Conservation (phyloP, 345 rosid species). For the Erucastrum elatum region DNA sequence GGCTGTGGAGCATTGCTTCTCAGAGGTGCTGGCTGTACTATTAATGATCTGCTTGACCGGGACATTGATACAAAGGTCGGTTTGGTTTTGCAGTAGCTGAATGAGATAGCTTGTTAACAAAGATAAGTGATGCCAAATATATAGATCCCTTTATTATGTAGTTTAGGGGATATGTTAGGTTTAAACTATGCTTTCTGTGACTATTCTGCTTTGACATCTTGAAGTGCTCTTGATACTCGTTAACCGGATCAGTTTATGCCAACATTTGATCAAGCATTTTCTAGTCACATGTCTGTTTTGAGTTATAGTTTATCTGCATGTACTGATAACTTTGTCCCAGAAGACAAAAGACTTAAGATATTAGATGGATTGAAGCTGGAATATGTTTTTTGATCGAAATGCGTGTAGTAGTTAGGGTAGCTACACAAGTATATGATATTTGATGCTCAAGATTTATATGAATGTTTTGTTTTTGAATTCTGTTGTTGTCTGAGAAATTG, state of each 20-base stretch:
- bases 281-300: background rate
- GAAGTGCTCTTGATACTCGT: slow-evolving; percentile 3
- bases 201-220: slow-evolving; percentile 13
- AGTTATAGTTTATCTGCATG: background rate
- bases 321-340: background rate
- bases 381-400: background rate
- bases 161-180: background rate
- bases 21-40: slow-evolving; percentile 90
- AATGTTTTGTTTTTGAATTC: background rate
- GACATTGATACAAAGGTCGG: slow-evolving; percentile 82
- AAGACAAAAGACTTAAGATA: background rate
- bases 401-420: slow-evolving; percentile 5
- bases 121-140: background rate
- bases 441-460: background rate
- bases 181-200: background rate
- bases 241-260: background rate
- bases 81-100: background rate
- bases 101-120: background rate
- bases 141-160: background rate
- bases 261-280: background rate
- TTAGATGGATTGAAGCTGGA: slow-evolving; percentile 2
- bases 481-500: slow-evolving; percentile 5
- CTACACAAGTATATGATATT: background rate
- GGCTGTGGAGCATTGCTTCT: slow-evolving; percentile 92
- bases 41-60: slow-evolving; percentile 89